Base-by-base conservation (phyloP, 805 yeast species). In the Ogataea polymorpha region DNA sequence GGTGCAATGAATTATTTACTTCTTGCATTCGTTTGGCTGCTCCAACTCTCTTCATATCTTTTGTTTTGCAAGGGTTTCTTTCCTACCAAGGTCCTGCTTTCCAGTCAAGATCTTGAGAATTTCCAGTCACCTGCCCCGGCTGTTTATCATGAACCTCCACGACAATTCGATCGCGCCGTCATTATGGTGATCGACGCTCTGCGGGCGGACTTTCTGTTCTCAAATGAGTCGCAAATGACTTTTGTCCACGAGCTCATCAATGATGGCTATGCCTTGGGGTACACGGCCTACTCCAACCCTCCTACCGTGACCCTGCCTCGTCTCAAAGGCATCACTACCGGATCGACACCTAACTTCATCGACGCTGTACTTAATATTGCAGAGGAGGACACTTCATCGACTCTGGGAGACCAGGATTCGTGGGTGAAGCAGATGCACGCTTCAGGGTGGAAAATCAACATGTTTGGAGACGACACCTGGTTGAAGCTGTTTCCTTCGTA, bases 401-500 rank as follows among this genome's bases (percentile, higher is more conserved):
- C 80, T 2, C 59, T 90, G 34, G 72, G 77, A 0, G 76, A 73
- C 36, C 95, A 84, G 48, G 99, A 93, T 59, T 84, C 93, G 21
- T 89, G 97, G 96, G 59, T 90, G 8, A 70, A 70, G 25, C 98
- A 93, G 56, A 70, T 89, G 63, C 40, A 53, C 10, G 13, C 34
- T 32, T 57, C 57, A 4, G 61, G 59, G 21, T 71, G 71, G 57
- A 68, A 56, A 15, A 67, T 93, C 21, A 84, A 89, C 56, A 86
- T 93, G 75, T 91, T 75, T 66, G 99, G 99, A 23, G 99, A 93
- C 62, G 99, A 93, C 58, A 93, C 99, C 1, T 93, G 99, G 99
- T 63, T 90, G 47, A 90, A 88, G 56, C 69, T 93, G 35, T 93
- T 90, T 51, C 96, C 96, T 0, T 62, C 62, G 7, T 71, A 71